Evolutionary conservation across 768 basidiomycete species (phyloP), one percentile per base, ranked within the genome.

Genomic region (Hortiboletus campestris): DNA sequence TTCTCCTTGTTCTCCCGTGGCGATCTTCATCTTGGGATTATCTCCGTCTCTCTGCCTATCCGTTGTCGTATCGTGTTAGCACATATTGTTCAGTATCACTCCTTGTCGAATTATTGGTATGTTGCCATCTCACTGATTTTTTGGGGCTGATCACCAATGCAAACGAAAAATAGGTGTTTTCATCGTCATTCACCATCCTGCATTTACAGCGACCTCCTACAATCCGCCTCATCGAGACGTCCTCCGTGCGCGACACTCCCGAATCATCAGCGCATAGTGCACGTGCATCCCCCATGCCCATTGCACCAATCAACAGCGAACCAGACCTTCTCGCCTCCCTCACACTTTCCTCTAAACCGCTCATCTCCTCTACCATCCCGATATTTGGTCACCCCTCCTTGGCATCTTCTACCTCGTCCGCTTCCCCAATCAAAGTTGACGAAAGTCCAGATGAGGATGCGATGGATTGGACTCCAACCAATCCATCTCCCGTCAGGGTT

Each of bases 361-460:
- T 86, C 20, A 70, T 85, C 54, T 60, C 74, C 8, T 19, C 64
- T 31, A 67, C 42, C 75, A 74, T 74, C 34, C 89, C 85, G 14
- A 73, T 91, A 38, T 92, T 92, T 61, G 90, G 90, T 5, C 63
- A 82, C 8, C 80, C 90, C 6, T 92, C 90, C 2, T 71, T 90
- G 29, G 65, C 74, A 16, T 49, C 67, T 6, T 41, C 59, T 34
- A 16, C 51, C 20, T 64, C 52, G 13, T 65, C 72, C 16, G 47
- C 72, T n/a, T 52, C 67, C 32, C 61, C 67, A 14, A 62, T 49
- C 46, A 62, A 62, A 53, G 63, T 58, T 35, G 72, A 73, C 46
- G 67, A 73, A 35, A 51, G 51, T 34, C 64, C 63, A 5, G 64
- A 68, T 36, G 66, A 72, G 36, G 77, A 81, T 46, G 80, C 77